Evolutionary conservation across 257 asterid genomes (phyloP).

Genomic region (Solanum chmielewskii): DNA sequence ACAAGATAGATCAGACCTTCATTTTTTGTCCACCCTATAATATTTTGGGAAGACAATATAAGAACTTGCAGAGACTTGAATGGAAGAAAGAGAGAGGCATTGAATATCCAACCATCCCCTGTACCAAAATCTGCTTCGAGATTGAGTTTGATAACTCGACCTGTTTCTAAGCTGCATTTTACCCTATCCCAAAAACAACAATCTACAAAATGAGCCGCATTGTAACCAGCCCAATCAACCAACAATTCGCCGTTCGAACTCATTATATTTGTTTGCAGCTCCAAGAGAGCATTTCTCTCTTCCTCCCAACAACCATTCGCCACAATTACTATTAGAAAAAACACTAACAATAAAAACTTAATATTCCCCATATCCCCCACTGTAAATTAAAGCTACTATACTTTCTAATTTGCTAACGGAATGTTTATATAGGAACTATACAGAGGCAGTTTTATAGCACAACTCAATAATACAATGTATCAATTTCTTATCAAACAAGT

Average conservation of each 20-base stretch:
- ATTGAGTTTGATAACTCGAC: background rate
- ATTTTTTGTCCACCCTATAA: background rate
- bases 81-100: background rate
- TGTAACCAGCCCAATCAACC: background rate
- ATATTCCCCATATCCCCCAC: background rate
- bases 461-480: too few species aligned
- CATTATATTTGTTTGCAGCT: background rate
- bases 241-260: background rate
- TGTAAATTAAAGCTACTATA: too few species aligned
- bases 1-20: background rate
- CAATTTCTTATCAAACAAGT: too few species aligned
- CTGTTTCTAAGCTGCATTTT: background rate
- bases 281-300: background rate
- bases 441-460: too few species aligned
- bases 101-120: background rate
- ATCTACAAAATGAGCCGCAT: background rate
- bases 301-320: background rate
- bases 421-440: too few species aligned
- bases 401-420: too few species aligned
- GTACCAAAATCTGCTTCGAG: background rate
- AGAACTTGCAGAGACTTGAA: background rate
- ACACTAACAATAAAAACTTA: too few species aligned
- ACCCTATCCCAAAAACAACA: background rate
- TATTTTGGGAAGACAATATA: rapidly evolving
- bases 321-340: background rate